Percentiles rank a stretch among this genome's conserved stretches.
phyloP scores from a whole-genome alignment of 306 rosid genomes.

The Pyrus bretschneideri region DNA sequence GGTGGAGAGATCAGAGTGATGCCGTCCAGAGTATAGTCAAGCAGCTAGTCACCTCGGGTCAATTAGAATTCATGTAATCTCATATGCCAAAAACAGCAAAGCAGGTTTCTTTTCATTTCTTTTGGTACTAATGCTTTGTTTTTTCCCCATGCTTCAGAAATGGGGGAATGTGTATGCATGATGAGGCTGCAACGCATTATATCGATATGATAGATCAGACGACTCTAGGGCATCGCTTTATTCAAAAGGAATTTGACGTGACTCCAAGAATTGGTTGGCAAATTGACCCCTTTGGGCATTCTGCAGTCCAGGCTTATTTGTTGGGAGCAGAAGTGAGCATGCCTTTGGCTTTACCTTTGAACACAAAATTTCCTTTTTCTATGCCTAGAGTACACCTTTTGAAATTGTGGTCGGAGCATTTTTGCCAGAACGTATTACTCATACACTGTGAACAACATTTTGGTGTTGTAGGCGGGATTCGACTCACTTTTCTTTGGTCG shows the following conservation, averaged over 20 bases:
- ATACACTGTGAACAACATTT: slow-evolving; percentile 2
- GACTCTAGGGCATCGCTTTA: slow-evolving; percentile 33
- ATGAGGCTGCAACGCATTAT: slow-evolving; percentile 83
- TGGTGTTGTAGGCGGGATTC: slow-evolving; percentile 40
- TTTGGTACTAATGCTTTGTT: not conserved
- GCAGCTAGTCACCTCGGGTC: slow-evolving; percentile 70
- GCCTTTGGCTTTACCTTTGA: not conserved
- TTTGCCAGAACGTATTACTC: not conserved
- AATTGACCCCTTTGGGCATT: slow-evolving; percentile 59
- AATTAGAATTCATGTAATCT: slow-evolving; percentile 75
- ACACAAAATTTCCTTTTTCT: not conserved
- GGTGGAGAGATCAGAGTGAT: slow-evolving; percentile 89
- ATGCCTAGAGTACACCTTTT: not conserved
- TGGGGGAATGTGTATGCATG: slow-evolving; percentile 97
- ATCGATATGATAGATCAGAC: slow-evolving; percentile 65
- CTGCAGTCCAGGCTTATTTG: slow-evolving; percentile 56
- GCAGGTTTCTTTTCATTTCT: not conserved
- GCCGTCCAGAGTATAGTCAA: slow-evolving; percentile 43
- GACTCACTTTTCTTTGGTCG: slow-evolving; percentile 45
- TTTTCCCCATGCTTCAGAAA: slow-evolving; percentile 44
- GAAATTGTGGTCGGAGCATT: not conserved
- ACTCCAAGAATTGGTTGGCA: slow-evolving; percentile 61
- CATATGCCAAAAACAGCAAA: not conserved
- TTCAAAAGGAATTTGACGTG: slow-evolving; percentile 29
- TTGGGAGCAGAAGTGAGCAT: slow-evolving; percentile 45